A percentile compares a stretch with the other conserved stretches of the same genome.
Conservation (phyloP, 2,329 filamentous ascomycete species). For the Aspergillus neotritici region DNA sequence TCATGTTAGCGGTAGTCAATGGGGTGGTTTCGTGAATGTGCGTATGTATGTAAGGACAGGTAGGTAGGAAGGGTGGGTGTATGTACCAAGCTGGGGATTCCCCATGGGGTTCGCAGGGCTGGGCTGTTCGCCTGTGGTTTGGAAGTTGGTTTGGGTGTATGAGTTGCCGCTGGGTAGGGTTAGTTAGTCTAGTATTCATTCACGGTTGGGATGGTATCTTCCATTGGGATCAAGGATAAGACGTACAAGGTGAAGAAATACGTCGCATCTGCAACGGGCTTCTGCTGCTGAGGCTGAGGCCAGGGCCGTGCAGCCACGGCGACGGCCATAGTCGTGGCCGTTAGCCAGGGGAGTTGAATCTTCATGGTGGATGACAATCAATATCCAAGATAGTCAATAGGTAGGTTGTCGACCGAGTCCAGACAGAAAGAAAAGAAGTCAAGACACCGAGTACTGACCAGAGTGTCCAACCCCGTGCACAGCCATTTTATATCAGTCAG, state of each 20-base stretch:
- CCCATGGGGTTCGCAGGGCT: constrained; percentile 53
- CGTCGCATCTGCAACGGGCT: constrained; percentile 10
- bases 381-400: background rate
- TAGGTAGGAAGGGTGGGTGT: background rate
- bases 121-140: constrained; percentile 48
- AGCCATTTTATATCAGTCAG: too few relatives aligned
- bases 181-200: background rate
- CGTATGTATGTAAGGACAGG: background rate
- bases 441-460: too few relatives aligned
- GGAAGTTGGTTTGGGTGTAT: constrained; percentile 57
- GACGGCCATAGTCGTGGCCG: constrained; percentile 4
- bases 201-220: background rate
- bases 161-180: constrained; percentile 48
- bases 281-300: background rate
- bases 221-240: too few relatives aligned
- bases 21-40: too few relatives aligned
- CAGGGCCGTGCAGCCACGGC: constrained; percentile 16
- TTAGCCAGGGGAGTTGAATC: constrained; percentile 6
- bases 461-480: too few relatives aligned
- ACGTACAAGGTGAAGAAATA: constrained; percentile 43
- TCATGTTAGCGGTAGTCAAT: too few relatives aligned
- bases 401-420: background rate
- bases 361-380: constrained; percentile 5
- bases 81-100: constrained; percentile 46
- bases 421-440: background rate